Evolutionary conservation across 805 yeast genomes (phyloP).

Genomic region (Ogataea pilisensis): DNA sequence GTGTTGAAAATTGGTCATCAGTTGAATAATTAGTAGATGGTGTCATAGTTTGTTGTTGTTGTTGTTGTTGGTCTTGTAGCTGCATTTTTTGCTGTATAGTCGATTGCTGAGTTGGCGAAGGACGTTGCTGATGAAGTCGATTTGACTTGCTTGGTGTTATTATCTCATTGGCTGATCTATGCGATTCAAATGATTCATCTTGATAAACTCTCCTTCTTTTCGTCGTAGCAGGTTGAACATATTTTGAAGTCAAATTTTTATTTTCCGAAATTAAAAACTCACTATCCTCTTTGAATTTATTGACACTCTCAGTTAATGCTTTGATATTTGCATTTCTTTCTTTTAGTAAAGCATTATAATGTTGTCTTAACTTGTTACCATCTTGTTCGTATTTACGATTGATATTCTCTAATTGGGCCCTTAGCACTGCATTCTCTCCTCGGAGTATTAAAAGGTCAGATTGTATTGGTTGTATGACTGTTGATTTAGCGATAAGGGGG

Average conservation of each 20-base stretch:
- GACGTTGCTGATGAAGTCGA: no score
- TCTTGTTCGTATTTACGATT: constrained; percentile 36
- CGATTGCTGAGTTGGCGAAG: not conserved
- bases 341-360: constrained; percentile 16
- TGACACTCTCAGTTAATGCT: constrained; percentile 32
- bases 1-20: not conserved
- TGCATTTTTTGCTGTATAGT: not conserved
- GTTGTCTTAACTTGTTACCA: constrained; percentile 34
- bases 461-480: not conserved
- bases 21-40: not conserved
- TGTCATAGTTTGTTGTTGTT: not conserved
- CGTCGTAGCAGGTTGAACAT: constrained; percentile 18
- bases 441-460: constrained; percentile 31
- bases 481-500: not conserved
- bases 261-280: constrained; percentile 50
- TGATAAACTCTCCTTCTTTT: constrained; percentile 24
- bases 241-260: constrained; percentile 28
- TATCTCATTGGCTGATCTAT: no score
- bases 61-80: not conserved
- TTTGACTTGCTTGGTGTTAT: no score
- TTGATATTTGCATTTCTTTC: constrained; percentile 23
- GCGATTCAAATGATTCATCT: constrained; percentile 9
- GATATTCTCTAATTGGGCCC: constrained; percentile 55
- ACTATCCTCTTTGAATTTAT: constrained; percentile 49
- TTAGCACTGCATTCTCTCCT: constrained; percentile 78